phyloP scores from a whole-genome alignment of 257 asterid species.

The Catharanthus roseus region DNA sequence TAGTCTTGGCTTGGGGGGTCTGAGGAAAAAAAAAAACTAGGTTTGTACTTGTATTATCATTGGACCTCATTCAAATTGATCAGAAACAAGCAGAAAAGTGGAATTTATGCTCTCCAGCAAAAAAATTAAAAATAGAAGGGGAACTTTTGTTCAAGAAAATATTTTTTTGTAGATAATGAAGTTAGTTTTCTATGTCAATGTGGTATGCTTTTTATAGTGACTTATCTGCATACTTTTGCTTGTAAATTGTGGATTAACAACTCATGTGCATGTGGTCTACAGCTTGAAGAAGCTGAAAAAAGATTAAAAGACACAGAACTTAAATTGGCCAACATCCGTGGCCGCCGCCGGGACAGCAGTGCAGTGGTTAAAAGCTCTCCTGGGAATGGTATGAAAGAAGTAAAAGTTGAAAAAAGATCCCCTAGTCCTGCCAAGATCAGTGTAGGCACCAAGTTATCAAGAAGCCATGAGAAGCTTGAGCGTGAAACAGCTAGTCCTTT shows the following conservation, averaged over 20 bases:
- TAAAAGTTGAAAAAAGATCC: conserved; percentile 25
- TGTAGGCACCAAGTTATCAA: conserved; percentile 16
- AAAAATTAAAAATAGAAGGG: too few relatives aligned
- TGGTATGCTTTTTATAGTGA: background rate
- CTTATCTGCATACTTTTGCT: background rate
- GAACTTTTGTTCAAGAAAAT: too few relatives aligned
- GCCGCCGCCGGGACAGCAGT: conserved; percentile 18
- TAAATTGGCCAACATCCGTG: conserved; percentile 34
- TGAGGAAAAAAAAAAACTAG: background rate
- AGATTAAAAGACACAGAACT: conserved; percentile 30
- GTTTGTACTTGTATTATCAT: background rate
- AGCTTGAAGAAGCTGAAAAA: conserved; percentile 37
- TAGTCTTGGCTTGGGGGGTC: background rate
- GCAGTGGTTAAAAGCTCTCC: conserved; percentile 13
- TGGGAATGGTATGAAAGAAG: conserved; percentile 8
- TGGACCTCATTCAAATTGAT: too few relatives aligned
- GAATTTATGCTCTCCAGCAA: background rate
- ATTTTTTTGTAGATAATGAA: background rate
- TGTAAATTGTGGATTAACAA: background rate
- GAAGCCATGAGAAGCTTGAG: conserved; percentile 13
- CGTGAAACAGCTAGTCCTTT: conserved; percentile 23
- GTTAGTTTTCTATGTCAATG: background rate
- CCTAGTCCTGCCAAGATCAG: conserved; percentile 19
- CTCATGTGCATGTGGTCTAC: conserved; percentile 12
- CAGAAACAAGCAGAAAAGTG: background rate